These are phyloP conservation scores for Trichoderma guizhouense DNA, from an alignment of 2,329 filamentous ascomycete genomes.

Conservation along the genomic window DNA sequence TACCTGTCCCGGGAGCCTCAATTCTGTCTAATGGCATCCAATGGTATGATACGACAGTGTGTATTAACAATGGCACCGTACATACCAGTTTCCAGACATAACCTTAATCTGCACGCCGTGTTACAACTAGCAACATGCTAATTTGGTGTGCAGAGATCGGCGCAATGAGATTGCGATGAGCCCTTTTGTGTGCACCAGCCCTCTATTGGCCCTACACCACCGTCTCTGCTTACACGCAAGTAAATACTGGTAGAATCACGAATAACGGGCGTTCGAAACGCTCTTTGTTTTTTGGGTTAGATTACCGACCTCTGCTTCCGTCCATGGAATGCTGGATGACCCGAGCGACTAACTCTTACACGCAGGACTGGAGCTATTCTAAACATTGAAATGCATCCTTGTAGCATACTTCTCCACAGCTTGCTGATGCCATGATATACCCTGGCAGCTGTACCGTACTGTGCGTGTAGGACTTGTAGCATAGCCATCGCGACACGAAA, in stretches of 20 bases:
- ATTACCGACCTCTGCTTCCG: background rate
- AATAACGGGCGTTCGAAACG: background rate
- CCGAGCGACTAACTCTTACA: background rate
- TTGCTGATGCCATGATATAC: background rate
- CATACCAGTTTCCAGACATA: background rate
- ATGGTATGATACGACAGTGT: background rate
- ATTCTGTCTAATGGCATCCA: background rate
- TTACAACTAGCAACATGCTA: background rate
- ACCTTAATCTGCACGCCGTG: background rate
- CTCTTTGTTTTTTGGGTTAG: background rate
- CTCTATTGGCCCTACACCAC: background rate
- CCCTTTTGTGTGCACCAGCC: constrained; percentile 11
- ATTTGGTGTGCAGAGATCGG: constrained; percentile 10
- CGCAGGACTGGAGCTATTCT: background rate
- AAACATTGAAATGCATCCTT: background rate
- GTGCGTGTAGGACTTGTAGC: background rate
- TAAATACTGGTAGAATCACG: background rate
- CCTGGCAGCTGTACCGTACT: background rate
- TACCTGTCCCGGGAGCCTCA: background rate
- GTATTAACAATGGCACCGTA: background rate
- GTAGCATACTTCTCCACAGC: background rate
- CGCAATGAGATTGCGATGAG: constrained; percentile 11
- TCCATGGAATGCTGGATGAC: background rate
- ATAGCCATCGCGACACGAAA: background rate
- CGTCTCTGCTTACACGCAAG: background rate